A percentile compares a stretch with the other conserved stretches of the same genome.
Evolutionary conservation across 805 yeast genomes (phyloP).

Genomic region (Scheffersomyces ergatensis): DNA sequence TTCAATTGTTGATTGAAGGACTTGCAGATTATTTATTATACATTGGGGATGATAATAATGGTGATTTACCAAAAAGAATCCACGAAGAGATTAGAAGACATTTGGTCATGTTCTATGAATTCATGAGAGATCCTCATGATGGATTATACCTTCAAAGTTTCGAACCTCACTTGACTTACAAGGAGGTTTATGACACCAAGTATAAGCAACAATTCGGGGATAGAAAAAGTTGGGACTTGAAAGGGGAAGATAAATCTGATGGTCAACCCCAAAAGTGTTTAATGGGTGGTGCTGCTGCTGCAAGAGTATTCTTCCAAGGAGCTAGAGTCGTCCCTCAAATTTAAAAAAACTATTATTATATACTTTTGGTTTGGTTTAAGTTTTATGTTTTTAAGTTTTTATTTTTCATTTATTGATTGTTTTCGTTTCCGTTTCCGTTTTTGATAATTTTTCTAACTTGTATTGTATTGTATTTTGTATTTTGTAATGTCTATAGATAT

Average conservation of each 20-base stretch:
- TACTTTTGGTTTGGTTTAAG: too few relatives aligned
- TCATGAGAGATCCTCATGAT: slow-evolving; percentile 54
- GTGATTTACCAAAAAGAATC: slow-evolving; percentile 31
- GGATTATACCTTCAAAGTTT: slow-evolving; percentile 60
- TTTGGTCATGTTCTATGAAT: slow-evolving; percentile 55
- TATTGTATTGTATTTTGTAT: background rate
- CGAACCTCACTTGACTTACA: slow-evolving; percentile 54
- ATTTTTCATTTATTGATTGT: background rate
- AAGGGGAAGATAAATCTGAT: slow-evolving; percentile 49
- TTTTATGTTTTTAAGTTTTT: too few relatives aligned
- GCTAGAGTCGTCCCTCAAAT: slow-evolving; percentile 48
- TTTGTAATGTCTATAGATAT: background rate
- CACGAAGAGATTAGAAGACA: slow-evolving; percentile 51
- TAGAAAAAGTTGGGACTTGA: slow-evolving; percentile 47
- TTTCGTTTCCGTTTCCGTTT: background rate
- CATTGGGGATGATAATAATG: slow-evolving; percentile 41
- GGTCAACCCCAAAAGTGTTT: slow-evolving; percentile 50
- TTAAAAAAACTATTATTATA: background rate
- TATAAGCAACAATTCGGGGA: slow-evolving; percentile 57
- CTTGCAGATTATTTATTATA: slow-evolving; percentile 60
- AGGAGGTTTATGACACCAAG: slow-evolving; percentile 43
- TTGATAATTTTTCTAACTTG: background rate
- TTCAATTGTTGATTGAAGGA: slow-evolving; percentile 65
- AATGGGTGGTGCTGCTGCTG: slow-evolving; percentile 67
- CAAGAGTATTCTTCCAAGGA: slow-evolving; percentile 66